Base-by-base conservation (phyloP, 192 early-diverging fungal species). In the Umbelopsis ramanniana region DNA sequence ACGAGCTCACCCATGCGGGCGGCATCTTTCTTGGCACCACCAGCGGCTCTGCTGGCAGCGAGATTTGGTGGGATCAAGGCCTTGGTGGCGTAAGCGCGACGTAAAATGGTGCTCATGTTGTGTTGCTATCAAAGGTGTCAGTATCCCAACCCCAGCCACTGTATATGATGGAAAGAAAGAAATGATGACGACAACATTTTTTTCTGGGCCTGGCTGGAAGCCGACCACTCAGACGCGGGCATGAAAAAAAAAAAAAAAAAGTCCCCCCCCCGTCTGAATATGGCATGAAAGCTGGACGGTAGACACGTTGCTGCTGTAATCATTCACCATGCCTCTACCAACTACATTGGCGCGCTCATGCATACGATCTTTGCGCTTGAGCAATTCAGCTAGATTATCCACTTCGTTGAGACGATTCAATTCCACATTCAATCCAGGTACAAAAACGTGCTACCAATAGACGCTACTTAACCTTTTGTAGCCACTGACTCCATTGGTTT, bases 61-160 rank as follows among this genome's bases (percentile, higher is more conserved):
- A 92, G 83, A 83, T 89, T 89, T 69, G 91, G 91, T 70, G 91
- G 91, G 80, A 92, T 85, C 67, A 90, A 85, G 69, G 80, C 72
- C 85, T 86, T 81, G 68, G 79, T 81, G 50, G 75, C 68, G 73
- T 77, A 81, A 57, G 79, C 79, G 71, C 79, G 79, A 69, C 79
- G 79, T 66, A 81, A 71, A 73, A 81, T 72, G 52, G 70, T 70
- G 67, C 55, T 75, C 75, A 81, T 77, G 57, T 38, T 63, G 57
- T 63, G 57, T 63, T 63, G 57, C 57, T 37, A 63, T 63, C 24
- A 26, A 54, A 12, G 33, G 33, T 11, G 29, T 29, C 57, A 63
- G 33, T 17, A 29, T 37, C 29, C 26, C 11, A 35, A 26, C 23
- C 57, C 57, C 57, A 63, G 57, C 57, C 57, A 63, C 57, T 63